Evolutionary conservation across 441 rosid species (phyloP), one percentile per base, ranked within the genome.

Genomic region (Euphorbia schlechtendalii): DNA sequence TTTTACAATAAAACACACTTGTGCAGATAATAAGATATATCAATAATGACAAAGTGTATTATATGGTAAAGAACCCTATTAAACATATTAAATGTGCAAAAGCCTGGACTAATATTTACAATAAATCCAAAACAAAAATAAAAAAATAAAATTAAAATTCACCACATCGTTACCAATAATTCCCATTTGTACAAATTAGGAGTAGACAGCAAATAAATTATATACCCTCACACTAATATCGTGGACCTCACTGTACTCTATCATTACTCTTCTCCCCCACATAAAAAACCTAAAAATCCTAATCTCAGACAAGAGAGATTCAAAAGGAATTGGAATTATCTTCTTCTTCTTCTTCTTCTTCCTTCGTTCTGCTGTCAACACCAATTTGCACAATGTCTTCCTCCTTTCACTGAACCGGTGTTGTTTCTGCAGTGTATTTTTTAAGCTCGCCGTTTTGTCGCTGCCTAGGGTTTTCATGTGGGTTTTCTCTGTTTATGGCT

Each of bases 231-330:
- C 6, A 5, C 0, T 3, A 17, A n/a, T 0, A n/a, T 8, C 3
- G 6, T 52, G 41, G 1, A 28, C 69, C 14, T 14, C 17, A 45
- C 22, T 28, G 0, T 57, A 24, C 48, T 5, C 0, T 20, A 64
- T 17, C 72, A 4, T 11, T 8, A 21, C 30, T 11, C 56, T 53
- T 36, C 32, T 64, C 55, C 53, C 68, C 67, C 61, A n/a, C 63
- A 51, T 63, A 67, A 69, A 75, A 67, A 79, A 78, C 83, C 81
- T 81, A 53, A 78, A 82, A 72, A 65, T 75, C 77, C 74, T 59
- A 43, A 56, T 57, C 67, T 72, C 66, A 56, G 63, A 73, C 68
- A 63, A 45, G 64, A 32, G 56, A 73, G 66, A 64, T 72, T 75
- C 84, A 74, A 67, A 70, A 56, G 56, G 69, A 78, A 72, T 41